phyloP scores from a whole-genome alignment of 139 green algal genomes.

The Chlorella vulgaris region DNA sequence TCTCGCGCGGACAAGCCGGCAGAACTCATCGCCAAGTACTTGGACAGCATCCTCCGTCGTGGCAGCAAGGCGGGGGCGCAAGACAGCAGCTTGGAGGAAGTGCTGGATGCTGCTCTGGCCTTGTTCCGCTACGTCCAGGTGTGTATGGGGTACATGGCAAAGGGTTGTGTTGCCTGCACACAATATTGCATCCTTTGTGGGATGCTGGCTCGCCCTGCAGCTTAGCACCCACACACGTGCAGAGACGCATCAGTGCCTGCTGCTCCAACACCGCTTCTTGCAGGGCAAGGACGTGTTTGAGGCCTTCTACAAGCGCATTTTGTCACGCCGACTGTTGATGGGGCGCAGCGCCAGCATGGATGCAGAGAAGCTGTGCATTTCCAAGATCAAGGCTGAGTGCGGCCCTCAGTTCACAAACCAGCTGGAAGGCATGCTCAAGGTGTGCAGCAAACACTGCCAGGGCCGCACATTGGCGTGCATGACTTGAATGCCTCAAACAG shows the following conservation, averaged over 20 bases:
- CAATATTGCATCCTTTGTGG: not conserved
- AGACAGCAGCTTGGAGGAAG: conserved; percentile 80
- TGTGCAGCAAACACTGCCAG: not conserved
- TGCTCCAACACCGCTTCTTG: not conserved
- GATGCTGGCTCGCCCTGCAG: not conserved
- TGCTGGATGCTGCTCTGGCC: conserved; percentile 86
- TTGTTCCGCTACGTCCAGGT: conserved; percentile 93
- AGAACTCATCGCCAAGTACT: conserved; percentile 97
- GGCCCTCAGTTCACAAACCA: conserved; percentile 97
- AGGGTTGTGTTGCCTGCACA: no score
- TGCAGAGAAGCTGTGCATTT: conserved; percentile 94
- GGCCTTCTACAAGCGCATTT: conserved; percentile 99
- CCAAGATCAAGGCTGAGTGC: conserved; percentile 97
- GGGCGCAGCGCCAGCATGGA: conserved; percentile 84
- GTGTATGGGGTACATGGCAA: not conserved
- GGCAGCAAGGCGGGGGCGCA: conserved; percentile 67
- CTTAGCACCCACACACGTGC: not conserved
- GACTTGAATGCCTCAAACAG: no score
- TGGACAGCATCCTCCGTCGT: conserved; percentile 84
- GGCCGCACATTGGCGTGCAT: conserved; percentile 63
- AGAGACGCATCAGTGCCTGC: not conserved
- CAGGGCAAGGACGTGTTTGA: conserved; percentile 99
- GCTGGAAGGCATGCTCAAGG: conserved; percentile 99
- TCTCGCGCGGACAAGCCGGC: conserved; percentile 81
- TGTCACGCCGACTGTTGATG: conserved; percentile 96